These are phyloP conservation scores for Aechmea fasciata DNA, from an alignment of 176 grass and related monocot genomes.

Conservation along the genomic window DNA sequence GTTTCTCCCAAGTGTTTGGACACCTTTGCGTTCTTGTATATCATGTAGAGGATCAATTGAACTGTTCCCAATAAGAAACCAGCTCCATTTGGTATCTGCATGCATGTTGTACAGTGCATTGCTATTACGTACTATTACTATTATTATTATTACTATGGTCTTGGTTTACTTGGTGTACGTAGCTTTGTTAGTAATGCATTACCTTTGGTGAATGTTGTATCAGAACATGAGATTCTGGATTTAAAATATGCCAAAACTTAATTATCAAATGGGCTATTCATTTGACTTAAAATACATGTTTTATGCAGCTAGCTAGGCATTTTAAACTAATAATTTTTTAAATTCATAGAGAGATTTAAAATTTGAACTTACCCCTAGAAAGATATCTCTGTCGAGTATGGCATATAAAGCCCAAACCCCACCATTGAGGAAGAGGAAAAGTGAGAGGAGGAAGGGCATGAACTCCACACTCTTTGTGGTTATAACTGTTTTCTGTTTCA, in stretches of 20 bases:
- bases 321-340: background rate
- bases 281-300: background rate
- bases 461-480: constrained; percentile 44
- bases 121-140: too few relatives aligned
- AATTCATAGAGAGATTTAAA: background rate
- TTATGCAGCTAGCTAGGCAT: background rate
- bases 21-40: constrained; percentile 34
- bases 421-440: constrained; percentile 68
- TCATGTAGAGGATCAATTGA: constrained; percentile 49
- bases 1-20: constrained; percentile 12
- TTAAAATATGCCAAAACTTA: background rate
- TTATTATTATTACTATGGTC: too few relatives aligned
- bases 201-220: too few relatives aligned
- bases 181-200: too few relatives aligned
- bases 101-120: too few relatives aligned
- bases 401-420: constrained; percentile 50
- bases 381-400: constrained; percentile 45
- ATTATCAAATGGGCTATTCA: background rate
- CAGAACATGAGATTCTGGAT: background rate
- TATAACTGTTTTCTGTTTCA: constrained; percentile 50
- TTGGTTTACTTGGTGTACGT: too few relatives aligned
- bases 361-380: constrained; percentile 43
- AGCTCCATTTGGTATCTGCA: constrained; percentile 62
- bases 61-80: constrained; percentile 48
- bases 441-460: constrained; percentile 71